Evolutionary conservation across 202 grass and related monocot species (phyloP).

Genomic region (Panicum virgatum): DNA sequence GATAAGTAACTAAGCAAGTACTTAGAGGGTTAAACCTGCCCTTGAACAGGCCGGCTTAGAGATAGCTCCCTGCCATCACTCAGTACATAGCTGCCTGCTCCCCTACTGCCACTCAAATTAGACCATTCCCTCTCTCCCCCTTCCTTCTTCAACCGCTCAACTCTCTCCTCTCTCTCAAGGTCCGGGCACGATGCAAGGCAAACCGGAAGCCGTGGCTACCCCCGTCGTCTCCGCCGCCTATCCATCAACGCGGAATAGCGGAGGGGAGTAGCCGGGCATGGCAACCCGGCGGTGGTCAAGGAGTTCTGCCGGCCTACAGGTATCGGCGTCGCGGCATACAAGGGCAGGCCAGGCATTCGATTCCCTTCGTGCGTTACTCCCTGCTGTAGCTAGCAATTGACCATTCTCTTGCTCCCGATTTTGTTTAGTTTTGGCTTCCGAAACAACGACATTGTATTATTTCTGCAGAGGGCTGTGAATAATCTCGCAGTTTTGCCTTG

Average conservation of each 20-base stretch:
- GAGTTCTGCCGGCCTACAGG: constrained; percentile 3
- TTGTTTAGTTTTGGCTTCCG: constrained; percentile 6
- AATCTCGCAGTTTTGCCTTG: constrained; percentile 17
- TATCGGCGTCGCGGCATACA: constrained; percentile 44
- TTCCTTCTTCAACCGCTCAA: neutral
- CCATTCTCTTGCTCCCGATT: neutral
- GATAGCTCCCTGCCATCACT: constrained; percentile 24
- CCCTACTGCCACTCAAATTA: constrained; percentile 11
- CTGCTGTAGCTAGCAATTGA: neutral
- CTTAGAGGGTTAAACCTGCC: neutral
- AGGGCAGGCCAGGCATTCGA: constrained; percentile 59
- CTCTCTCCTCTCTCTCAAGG: neutral
- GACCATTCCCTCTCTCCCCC: neutral
- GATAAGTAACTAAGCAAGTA: neutral
- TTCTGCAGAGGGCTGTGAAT: constrained; percentile 38
- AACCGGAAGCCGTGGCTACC: neutral
- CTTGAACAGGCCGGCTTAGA: neutral
- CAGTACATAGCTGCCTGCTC: constrained; percentile 23
- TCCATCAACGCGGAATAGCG: neutral
- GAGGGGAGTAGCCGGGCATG: constrained; percentile 3
- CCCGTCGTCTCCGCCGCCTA: constrained; percentile 11
- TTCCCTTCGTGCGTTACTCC: constrained; percentile 20
- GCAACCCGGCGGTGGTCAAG: neutral
- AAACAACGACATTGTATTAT: constrained; percentile 19
- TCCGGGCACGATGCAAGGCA: constrained; percentile 15